These are phyloP conservation scores for Phlegmacium glaucopus DNA, from an alignment of 768 basidiomycete species.

Conservation along the genomic window DNA sequence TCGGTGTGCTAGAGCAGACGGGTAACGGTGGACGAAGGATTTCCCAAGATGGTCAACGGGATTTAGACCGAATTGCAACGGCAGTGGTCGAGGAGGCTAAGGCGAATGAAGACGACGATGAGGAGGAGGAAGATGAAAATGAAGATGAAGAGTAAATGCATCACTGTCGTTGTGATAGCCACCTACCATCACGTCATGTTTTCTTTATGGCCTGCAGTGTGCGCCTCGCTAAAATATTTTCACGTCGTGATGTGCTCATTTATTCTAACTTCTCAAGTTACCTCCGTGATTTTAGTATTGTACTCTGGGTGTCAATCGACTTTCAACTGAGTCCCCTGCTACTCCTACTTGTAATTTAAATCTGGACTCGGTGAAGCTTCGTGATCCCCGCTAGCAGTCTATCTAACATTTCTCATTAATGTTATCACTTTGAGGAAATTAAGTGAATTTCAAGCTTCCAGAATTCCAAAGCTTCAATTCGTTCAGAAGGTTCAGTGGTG, in stretches of 20 bases:
- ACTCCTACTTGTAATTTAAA: too few species aligned
- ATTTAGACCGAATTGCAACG: constrained; percentile 91
- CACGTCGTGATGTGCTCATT: too few species aligned
- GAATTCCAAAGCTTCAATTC: neutral
- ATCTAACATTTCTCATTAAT: too few species aligned
- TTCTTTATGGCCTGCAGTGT: constrained; percentile 38
- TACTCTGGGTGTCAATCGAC: too few species aligned
- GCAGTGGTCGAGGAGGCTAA: constrained; percentile 78
- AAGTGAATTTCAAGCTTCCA: constrained; percentile 3
- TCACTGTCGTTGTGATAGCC: constrained; percentile 5
- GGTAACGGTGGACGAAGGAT: constrained; percentile 95
- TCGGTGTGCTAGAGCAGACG: constrained; percentile 93
- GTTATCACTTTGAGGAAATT: too few species aligned
- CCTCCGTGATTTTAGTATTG: too few species aligned
- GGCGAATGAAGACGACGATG: constrained; percentile 74
- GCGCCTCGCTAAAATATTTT: constrained; percentile 33
- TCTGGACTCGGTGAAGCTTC: too few species aligned
- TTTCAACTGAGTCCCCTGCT: too few species aligned
- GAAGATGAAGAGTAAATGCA: constrained; percentile 52
- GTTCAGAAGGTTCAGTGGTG: too few species aligned
- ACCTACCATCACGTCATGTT: constrained; percentile 28
- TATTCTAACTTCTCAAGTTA: constrained; percentile 1
- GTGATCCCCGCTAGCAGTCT: too few species aligned
- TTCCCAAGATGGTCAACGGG: constrained; percentile 94
- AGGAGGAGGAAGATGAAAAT: constrained; percentile 67